These are phyloP conservation scores for Peronospora farinosa DNA, from an alignment of 352 stramenopile genomes.

Conservation along the genomic window DNA sequence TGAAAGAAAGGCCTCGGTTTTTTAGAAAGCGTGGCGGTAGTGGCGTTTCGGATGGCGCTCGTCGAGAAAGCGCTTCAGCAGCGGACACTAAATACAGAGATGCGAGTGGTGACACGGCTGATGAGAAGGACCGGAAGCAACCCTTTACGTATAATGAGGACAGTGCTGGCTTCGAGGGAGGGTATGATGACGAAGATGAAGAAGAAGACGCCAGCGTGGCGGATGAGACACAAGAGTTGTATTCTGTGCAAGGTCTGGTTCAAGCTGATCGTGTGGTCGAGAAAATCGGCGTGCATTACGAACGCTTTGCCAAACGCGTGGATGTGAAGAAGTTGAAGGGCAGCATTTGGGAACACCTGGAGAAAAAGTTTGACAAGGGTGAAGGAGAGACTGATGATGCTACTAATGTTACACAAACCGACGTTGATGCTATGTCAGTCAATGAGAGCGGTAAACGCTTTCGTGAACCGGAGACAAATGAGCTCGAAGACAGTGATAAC, in stretches of 20 bases:
- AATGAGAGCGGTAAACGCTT: constrained; percentile 34
- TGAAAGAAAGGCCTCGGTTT: constrained; percentile 63
- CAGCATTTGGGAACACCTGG: constrained; percentile 89
- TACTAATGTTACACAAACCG: background rate
- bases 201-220: constrained; percentile 29
- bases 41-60: constrained; percentile 3
- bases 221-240: constrained; percentile 28
- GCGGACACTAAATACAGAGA: constrained; percentile 20
- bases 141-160: constrained; percentile 42
- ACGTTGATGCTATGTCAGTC: constrained; percentile 4
- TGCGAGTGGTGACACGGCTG: constrained; percentile 10
- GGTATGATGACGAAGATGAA: constrained; percentile 32
- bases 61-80: constrained; percentile 9
- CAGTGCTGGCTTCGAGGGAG: constrained; percentile 29
- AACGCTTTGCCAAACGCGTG: constrained; percentile 93
- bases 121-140: constrained; percentile 20
- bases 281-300: constrained; percentile 92
- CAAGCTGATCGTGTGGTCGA: constrained; percentile 90
- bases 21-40: constrained; percentile 38
- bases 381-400: constrained; percentile 20
- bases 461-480: constrained; percentile 21
- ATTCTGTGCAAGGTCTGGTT: constrained; percentile 59
- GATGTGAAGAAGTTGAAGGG: constrained; percentile 96
- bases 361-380: constrained; percentile 30
- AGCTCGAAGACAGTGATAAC: constrained; percentile 11